Conservation (phyloP, 2,329 filamentous ascomycete genomes). For the Lasiodiplodia hormozganensis region DNA sequence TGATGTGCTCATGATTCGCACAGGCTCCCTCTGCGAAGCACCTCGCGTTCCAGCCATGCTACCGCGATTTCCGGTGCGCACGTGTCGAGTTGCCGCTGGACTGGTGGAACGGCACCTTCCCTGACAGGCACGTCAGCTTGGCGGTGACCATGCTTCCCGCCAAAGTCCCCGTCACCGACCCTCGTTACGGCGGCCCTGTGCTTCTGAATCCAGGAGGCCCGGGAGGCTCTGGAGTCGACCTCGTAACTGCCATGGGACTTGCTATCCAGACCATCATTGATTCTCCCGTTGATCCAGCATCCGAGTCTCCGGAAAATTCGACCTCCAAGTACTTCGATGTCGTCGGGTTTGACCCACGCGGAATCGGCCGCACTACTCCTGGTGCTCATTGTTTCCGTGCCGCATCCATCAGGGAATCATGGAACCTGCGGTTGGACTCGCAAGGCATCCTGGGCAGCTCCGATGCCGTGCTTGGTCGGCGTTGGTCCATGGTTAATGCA, state of each 20-base stretch:
- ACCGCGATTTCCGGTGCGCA: conserved; percentile 42
- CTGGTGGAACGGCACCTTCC: conserved; percentile 46
- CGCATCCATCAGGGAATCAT: conserved; percentile 41
- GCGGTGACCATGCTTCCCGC: conserved; percentile 43
- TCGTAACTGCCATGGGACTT: conserved; percentile 38
- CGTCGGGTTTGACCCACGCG: conserved; percentile 54
- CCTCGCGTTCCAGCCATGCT: conserved; percentile 43
- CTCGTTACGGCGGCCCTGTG: conserved; percentile 50
- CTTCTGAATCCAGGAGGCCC: conserved; percentile 55
- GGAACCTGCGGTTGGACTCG: conserved; percentile 45
- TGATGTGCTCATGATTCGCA: conserved; percentile 3
- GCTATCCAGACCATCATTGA: conserved; percentile 42
- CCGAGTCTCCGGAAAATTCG: conserved; percentile 32
- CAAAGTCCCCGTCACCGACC: conserved; percentile 43
- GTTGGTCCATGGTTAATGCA: conserved; percentile 51
- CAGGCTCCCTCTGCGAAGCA: conserved; percentile 31
- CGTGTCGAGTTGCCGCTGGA: conserved; percentile 45
- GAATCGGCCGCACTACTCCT: conserved; percentile 47
- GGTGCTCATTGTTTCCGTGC: conserved; percentile 44
- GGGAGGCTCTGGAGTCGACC: conserved; percentile 48
- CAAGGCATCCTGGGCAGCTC: conserved; percentile 51
- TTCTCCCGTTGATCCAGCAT: conserved; percentile 29
- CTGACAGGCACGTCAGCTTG: conserved; percentile 39
- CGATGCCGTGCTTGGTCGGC: conserved; percentile 50
- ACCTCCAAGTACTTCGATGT: conserved; percentile 51